These are phyloP conservation scores for Yamadazyma songkhlaensis DNA, from an alignment of 1,139 yeast genomes.

Conservation along the genomic window DNA sequence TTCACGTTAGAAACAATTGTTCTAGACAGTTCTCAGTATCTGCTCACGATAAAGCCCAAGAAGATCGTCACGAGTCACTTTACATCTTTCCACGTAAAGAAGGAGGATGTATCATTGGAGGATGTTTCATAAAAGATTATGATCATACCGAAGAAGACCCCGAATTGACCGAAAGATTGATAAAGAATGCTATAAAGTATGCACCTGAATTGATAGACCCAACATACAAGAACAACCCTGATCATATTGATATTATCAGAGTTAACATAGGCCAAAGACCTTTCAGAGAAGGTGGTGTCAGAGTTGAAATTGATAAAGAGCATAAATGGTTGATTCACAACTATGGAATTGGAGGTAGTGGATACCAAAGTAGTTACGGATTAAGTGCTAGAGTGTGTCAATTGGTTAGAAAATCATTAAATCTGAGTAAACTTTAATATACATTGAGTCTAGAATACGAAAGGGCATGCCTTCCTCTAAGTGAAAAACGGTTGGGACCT, in stretches of 20 bases:
- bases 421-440: too few species aligned
- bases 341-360: constrained; percentile 56
- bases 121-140: constrained; percentile 34
- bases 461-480: too few species aligned
- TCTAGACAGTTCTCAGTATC: constrained; percentile 26
- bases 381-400: constrained; percentile 17
- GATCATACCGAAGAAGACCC: constrained; percentile 27
- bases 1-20: constrained; percentile 37
- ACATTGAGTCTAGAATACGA: too few species aligned
- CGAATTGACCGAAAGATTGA: constrained; percentile 35
- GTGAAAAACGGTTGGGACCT: too few species aligned
- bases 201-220: constrained; percentile 43
- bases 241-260: constrained; percentile 35
- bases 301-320: constrained; percentile 36
- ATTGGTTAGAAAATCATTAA: constrained; percentile 1
- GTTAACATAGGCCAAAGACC: constrained; percentile 52
- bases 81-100: constrained; percentile 54
- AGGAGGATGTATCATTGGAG: constrained; percentile 55
- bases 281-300: constrained; percentile 41
- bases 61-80: constrained; percentile 30
- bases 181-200: constrained; percentile 37
- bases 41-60: constrained; percentile 20
- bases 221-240: constrained; percentile 26
- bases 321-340: constrained; percentile 42
- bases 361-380: constrained; percentile 51